Evolutionary conservation across 352 stramenopile genomes (phyloP).

Genomic region (Blastocystis sp.): DNA sequence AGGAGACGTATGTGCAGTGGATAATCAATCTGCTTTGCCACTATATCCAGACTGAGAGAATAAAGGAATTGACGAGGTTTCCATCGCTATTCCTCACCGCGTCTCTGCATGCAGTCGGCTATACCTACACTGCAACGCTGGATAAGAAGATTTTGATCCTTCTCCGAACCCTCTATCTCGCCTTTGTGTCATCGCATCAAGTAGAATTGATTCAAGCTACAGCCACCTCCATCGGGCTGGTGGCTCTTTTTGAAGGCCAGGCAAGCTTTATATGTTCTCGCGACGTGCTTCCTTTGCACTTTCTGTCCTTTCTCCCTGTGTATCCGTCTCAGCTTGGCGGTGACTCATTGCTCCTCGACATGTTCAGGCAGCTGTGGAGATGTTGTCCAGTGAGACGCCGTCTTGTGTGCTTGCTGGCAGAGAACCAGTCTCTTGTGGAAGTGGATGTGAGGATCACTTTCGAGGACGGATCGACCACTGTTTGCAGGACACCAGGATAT

Average conservation of each 20-base stretch:
- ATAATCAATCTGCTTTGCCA: not conserved
- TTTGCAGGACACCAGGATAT: not conserved
- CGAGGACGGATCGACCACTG: not conserved
- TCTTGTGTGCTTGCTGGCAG: not conserved
- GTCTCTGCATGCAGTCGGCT: not conserved
- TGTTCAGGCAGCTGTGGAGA: not conserved
- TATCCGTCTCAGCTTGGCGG: not conserved
- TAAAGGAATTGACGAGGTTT: not conserved
- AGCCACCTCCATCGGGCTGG: not conserved
- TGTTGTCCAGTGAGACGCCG: not conserved
- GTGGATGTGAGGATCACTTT: not conserved
- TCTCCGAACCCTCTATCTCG: not conserved
- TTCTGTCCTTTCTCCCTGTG: constrained; percentile 1
- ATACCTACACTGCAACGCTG: not conserved
- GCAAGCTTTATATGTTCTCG: not conserved
- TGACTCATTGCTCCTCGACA: not conserved
- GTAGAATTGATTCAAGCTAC: not conserved
- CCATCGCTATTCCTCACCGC: not conserved
- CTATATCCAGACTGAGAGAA: not conserved
- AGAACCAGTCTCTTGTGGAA: not conserved
- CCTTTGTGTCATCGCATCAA: not conserved
- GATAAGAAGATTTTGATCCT: not conserved
- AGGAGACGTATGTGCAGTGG: not conserved
- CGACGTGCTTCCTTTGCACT: not conserved
- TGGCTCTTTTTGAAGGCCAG: not conserved